phyloP scores from a whole-genome alignment of 192 early-diverging fungal species.

The Coemansia guatemalensis region DNA sequence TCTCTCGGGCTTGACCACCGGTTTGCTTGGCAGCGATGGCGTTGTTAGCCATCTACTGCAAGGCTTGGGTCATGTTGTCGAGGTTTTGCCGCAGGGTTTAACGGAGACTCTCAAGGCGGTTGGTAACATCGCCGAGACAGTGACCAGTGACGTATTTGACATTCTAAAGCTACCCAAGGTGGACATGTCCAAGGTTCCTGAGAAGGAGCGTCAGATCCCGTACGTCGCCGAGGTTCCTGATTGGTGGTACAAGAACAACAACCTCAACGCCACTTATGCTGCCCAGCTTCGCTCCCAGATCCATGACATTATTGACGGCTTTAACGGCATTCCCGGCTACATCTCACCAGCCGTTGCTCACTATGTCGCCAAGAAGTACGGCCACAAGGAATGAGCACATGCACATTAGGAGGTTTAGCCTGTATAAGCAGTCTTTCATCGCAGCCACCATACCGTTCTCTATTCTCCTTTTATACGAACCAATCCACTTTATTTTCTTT shows the following conservation, averaged over 20 bases:
- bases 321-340: conserved; percentile 48
- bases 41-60: conserved; percentile 46
- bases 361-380: conserved; percentile 52
- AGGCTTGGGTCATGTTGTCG: conserved; percentile 46
- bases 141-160: conserved; percentile 40
- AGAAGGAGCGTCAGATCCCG: conserved; percentile 48
- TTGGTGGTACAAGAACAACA: conserved; percentile 48
- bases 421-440: conserved; percentile 4
- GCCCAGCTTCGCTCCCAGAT: conserved; percentile 43
- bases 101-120: conserved; percentile 50
- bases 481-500: not conserved
- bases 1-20: conserved; percentile 33
- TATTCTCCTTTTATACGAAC: not conserved
- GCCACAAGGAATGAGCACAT: conserved; percentile 3
- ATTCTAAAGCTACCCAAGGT: conserved; percentile 49
- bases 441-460: not conserved
- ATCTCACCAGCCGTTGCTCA: conserved; percentile 47
- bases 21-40: conserved; percentile 41
- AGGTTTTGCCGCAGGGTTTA: conserved; percentile 48
- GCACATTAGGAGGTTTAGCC: not conserved
- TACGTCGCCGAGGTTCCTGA: conserved; percentile 39
- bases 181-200: conserved; percentile 45
- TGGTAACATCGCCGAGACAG: conserved; percentile 37
- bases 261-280: conserved; percentile 51
- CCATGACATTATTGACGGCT: conserved; percentile 50